These are phyloP conservation scores for Colletotrichum truncatum DNA, from an alignment of 2,329 filamentous ascomycete genomes.

Conservation along the genomic window DNA sequence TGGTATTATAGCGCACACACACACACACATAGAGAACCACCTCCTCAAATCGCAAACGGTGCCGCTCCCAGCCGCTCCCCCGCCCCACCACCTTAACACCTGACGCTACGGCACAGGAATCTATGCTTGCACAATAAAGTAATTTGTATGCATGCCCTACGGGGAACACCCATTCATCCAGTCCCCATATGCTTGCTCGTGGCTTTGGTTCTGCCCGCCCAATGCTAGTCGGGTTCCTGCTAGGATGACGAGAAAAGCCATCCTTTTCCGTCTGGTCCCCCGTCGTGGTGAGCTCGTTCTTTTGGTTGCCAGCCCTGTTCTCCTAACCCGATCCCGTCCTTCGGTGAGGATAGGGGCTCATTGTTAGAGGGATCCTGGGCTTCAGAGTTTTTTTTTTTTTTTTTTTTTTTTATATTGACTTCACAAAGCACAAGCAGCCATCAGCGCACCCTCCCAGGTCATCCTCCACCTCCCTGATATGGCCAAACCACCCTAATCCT, in stretches of 20 bases:
- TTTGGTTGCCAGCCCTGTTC: not conserved
- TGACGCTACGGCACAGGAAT: too few species aligned
- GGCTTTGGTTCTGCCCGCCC: slow-evolving; percentile 1
- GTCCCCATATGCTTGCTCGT: not conserved
- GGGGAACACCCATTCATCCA: not conserved
- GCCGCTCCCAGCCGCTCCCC: slow-evolving; percentile 10
- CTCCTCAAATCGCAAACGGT: slow-evolving; percentile 11
- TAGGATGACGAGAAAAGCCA: slow-evolving; percentile 17
- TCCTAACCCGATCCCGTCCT: slow-evolving; percentile 1
- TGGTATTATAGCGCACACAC: too few species aligned
- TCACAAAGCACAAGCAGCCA: too few species aligned
- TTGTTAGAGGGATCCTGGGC: not conserved
- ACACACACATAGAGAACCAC: too few species aligned
- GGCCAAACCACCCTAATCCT: not conserved
- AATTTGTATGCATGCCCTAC: not conserved
- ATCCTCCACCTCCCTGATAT: not conserved
- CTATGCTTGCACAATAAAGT: too few species aligned
- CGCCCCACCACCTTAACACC: slow-evolving; percentile 1
- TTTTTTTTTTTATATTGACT: too few species aligned
- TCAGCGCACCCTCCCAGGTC: not conserved
- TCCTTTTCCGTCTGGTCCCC: slow-evolving; percentile 21
- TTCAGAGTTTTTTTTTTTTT: not conserved
- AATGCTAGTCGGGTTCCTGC: not conserved
- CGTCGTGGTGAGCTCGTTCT: slow-evolving; percentile 2
- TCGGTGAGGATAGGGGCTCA: slow-evolving; percentile 6